These are phyloP conservation scores for Hibiscus trionum DNA, from an alignment of 345 rosid species.

Conservation along the genomic window DNA sequence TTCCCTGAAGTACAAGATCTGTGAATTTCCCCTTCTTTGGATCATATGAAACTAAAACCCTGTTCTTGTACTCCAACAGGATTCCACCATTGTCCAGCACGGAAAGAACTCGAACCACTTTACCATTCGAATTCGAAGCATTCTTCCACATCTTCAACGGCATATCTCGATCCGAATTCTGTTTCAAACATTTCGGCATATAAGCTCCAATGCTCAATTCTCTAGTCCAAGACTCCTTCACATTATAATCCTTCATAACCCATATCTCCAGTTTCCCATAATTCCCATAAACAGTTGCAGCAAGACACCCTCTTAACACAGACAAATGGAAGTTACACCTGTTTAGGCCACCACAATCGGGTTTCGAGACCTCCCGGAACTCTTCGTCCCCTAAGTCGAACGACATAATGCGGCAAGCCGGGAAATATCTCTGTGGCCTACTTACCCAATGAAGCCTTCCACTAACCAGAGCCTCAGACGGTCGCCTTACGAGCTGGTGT, in stretches of 20 bases:
- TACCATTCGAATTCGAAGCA: constrained; percentile 22
- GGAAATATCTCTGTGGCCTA: constrained; percentile 47
- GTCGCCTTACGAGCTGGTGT: constrained; percentile 44
- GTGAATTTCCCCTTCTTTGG: constrained; percentile 50
- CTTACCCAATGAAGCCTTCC: constrained; percentile 85
- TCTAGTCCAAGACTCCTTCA: constrained; percentile 66
- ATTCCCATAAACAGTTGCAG: constrained; percentile 58
- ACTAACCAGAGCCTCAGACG: constrained; percentile 59
- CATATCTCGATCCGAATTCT: constrained; percentile 31
- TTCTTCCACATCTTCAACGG: constrained; percentile 50
- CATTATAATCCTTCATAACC: constrained; percentile 69
- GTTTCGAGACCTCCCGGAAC: constrained; percentile 66
- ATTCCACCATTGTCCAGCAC: constrained; percentile 56
- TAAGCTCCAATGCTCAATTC: constrained; percentile 55
- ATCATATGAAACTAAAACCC: constrained; percentile 59
- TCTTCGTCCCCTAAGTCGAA: constrained; percentile 69
- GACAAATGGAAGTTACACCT: constrained; percentile 52
- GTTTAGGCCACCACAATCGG: constrained; percentile 58
- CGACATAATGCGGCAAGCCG: constrained; percentile 57
- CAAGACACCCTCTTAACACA: constrained; percentile 49
- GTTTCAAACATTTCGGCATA: constrained; percentile 67
- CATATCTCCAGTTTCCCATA: constrained; percentile 76
- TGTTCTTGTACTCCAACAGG: constrained; percentile 72
- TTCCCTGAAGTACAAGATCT: constrained; percentile 47
- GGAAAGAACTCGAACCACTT: constrained; percentile 50